phyloP scores from a whole-genome alignment of 2,329 filamentous ascomycete genomes.

The Chaetomium strumarium region DNA sequence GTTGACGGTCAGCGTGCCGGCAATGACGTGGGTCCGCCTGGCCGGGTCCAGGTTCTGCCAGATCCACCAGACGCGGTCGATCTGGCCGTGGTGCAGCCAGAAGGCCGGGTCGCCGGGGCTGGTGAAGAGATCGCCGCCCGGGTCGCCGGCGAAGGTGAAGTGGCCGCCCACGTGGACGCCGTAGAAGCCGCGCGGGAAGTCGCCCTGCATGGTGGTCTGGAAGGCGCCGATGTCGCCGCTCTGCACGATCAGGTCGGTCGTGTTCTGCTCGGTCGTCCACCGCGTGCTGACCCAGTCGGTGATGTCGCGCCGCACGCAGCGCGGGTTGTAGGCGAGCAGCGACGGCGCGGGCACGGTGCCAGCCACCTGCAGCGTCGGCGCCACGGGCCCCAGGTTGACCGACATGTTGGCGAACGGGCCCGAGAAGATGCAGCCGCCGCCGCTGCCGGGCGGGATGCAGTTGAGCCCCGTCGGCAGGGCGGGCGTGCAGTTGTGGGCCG shows the following conservation, averaged over 20 bases:
- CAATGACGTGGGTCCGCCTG: conserved; percentile 1
- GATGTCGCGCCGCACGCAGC: conserved; percentile 30
- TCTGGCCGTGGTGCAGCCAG: conserved; percentile 17
- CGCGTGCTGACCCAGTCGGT: conserved; percentile 14
- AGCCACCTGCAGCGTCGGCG: conserved; percentile 23
- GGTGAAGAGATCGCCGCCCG: conserved; percentile 27
- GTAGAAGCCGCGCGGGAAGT: conserved; percentile 19
- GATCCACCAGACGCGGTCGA: conserved; percentile 17
- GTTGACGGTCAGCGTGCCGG: conserved; percentile 13
- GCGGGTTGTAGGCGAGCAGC: conserved; percentile 31
- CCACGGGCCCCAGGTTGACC: conserved; percentile 38
- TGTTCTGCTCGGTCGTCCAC: conserved; percentile 8
- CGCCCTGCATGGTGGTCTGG: conserved; percentile 14
- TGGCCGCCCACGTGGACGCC: conserved; percentile 27
- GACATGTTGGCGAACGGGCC: conserved; percentile 42
- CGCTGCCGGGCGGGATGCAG: conserved; percentile 38
- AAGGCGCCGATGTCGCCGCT: conserved; percentile 9
- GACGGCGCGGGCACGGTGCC: conserved; percentile 5
- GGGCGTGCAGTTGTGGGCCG: conserved; percentile 24
- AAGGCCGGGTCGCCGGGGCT: conserved; percentile 16
- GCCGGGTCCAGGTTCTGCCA: conserved; percentile 14
- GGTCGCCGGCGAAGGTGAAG: conserved; percentile 30
- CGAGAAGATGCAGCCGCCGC: conserved; percentile 49
- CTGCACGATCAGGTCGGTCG: conserved; percentile 8
- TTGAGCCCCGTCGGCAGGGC: conserved; percentile 24